Evolutionary conservation across 176 grass and related monocot genomes (phyloP), one percentile per base, ranked within the genome.

Genomic region (Juncus inflexus): DNA sequence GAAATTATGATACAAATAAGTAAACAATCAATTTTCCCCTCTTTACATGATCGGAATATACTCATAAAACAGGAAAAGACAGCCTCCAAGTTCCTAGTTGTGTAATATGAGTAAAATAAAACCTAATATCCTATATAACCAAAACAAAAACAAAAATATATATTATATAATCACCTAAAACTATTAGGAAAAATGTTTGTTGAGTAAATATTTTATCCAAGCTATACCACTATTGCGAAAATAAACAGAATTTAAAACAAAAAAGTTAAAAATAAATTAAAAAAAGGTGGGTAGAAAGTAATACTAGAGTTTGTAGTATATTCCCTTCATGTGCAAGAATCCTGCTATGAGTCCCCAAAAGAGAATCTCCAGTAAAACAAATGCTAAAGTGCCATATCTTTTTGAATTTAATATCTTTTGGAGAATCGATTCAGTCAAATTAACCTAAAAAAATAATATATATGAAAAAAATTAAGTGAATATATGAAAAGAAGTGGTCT

Each of bases 291-390:
- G 13, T 35, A 2, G 13, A 51, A 10, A 37, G 49, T 35, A n/a
- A 2, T 63, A 69, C 70, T 91, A 91, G 37, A 89, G n/a, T 72
- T 91, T 97, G 40, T 91, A 61, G 42, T 81, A 91, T 64, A 91
- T 36, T 39, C 87, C 82, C 81, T 86, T 97, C 73, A 72, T 84
- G 60, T 91, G 92, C 28, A 89, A 73, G 58, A 86, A 77, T 43
- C 79, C 89, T 37, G 85, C 79, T 1, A 66, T 77, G 67, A 97
- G 54, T 57, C 87, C 87, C 82, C 92, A 97, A 60, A 97, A 89
- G n/a, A 91, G 50, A 16, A 97, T 83, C 80, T 97, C 82, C 60
- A 86, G 40, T 3, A 89, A 6, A 52, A 97, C 87, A 62, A 97
- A 97, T 12, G 39, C 67, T 76, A 97, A 60, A 14, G 84, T 97